A percentile compares a stretch with the other conserved stretches of the same genome.
These are phyloP conservation scores for Oemleria cerasiformis DNA, from an alignment of 306 rosid species.

Conservation along the genomic window DNA sequence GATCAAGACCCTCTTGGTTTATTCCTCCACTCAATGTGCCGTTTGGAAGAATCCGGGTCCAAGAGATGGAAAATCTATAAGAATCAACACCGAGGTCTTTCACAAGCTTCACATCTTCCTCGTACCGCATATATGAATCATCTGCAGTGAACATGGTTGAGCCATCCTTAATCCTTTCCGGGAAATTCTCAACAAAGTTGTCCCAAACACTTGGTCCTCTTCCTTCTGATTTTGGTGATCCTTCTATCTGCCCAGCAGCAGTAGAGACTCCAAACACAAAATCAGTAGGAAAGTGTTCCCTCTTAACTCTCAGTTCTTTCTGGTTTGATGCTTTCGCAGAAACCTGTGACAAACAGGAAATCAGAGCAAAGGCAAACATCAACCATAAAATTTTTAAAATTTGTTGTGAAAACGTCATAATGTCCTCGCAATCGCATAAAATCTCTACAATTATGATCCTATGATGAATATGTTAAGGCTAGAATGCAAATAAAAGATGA, in stretches of 20 bases:
- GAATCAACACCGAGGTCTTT: slow-evolving; percentile 23
- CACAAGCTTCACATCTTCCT: slow-evolving; percentile 16
- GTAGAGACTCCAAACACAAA: slow-evolving; percentile 29
- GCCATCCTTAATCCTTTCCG: slow-evolving; percentile 10
- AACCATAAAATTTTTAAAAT: background rate
- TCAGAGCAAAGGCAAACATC: background rate
- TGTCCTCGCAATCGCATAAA: background rate
- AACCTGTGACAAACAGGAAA: slow-evolving; percentile 2
- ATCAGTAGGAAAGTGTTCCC: slow-evolving; percentile 22
- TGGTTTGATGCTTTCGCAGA: background rate
- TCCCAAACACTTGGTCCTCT: slow-evolving; percentile 38
- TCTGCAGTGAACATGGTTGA: background rate
- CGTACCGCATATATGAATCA: slow-evolving; percentile 23
- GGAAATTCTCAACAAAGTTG: background rate
- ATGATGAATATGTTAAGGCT: too few relatives aligned
- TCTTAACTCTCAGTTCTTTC: slow-evolving; percentile 6
- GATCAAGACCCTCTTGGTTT: slow-evolving; percentile 21
- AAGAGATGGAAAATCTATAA: slow-evolving; percentile 25
- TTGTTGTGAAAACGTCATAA: background rate
- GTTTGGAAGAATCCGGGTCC: slow-evolving; percentile 20
- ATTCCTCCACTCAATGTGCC: slow-evolving; percentile 24
- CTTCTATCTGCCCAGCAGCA: slow-evolving; percentile 33
- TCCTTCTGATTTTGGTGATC: slow-evolving; percentile 25
- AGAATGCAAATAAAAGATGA: too few relatives aligned
- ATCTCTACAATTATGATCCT: too few relatives aligned